A percentile compares a stretch with the other conserved stretches of the same genome.
phyloP scores from a whole-genome alignment of 176 grass and related monocot genomes.

The Phoenix dactylifera region DNA sequence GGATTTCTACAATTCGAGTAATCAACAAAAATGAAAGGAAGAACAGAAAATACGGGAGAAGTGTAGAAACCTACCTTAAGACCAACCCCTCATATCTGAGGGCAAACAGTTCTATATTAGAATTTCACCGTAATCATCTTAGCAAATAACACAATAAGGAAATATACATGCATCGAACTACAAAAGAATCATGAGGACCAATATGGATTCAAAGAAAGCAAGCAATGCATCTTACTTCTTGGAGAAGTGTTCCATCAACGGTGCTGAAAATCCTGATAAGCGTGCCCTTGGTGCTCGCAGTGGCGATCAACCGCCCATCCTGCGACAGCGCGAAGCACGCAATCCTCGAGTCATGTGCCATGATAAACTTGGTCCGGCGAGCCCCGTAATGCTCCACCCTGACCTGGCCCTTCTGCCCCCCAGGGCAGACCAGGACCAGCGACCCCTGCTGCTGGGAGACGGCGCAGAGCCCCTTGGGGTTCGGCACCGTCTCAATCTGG shows the following conservation, averaged over 20 bases:
- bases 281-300: slow-evolving; percentile 82
- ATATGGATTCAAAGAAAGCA: too few species aligned
- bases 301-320: slow-evolving; percentile 85
- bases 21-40: too few species aligned
- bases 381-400: slow-evolving; percentile 92
- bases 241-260: slow-evolving; percentile 65
- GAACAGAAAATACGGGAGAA: too few species aligned
- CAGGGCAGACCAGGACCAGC: slow-evolving; percentile 81
- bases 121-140: too few species aligned
- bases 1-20: too few species aligned
- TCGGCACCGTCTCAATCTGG: slow-evolving; percentile 89
- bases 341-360: slow-evolving; percentile 73
- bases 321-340: slow-evolving; percentile 78
- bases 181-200: too few species aligned
- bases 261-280: slow-evolving; percentile 89
- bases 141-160: too few species aligned
- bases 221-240: slow-evolving; percentile 53
- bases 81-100: too few species aligned
- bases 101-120: too few species aligned
- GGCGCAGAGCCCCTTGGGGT: slow-evolving; percentile 64
- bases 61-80: too few species aligned
- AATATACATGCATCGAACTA: too few species aligned
- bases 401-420: slow-evolving; percentile 80
- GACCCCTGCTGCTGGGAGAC: slow-evolving; percentile 94
- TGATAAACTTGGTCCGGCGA: slow-evolving; percentile 83